Percentiles rank a stretch among this genome's conserved stretches.
Evolutionary conservation across 192 early-diverging fungal genomes (phyloP).

Genomic region (Umbelopsis isabellina): DNA sequence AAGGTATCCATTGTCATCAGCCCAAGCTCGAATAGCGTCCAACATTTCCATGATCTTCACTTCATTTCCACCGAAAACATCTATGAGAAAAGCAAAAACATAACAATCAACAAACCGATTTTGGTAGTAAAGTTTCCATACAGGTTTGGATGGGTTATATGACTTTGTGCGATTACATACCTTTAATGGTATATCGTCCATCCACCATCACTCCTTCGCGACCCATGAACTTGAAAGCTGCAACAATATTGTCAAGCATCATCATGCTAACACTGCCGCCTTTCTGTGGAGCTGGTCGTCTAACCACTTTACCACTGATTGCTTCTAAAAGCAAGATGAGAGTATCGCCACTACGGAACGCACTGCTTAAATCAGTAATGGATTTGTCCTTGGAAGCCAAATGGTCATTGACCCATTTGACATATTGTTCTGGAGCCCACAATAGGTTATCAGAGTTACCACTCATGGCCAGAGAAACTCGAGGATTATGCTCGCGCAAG

Average conservation of each 20-base stretch:
- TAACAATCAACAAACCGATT: too few relatives aligned
- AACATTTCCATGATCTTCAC: slow-evolving; percentile 35
- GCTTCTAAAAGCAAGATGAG: slow-evolving; percentile 46
- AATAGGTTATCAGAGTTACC: not conserved
- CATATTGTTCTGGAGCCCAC: slow-evolving; percentile 43
- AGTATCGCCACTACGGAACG: slow-evolving; percentile 44
- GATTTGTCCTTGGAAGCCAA: slow-evolving; percentile 25
- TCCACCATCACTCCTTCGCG: slow-evolving; percentile 47
- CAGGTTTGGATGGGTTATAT: not conserved
- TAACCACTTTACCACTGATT: slow-evolving; percentile 43
- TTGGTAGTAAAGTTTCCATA: not conserved
- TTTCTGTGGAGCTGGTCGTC: slow-evolving; percentile 41
- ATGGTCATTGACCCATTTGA: slow-evolving; percentile 48
- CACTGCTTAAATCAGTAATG: slow-evolving; percentile 38
- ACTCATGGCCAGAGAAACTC: not conserved
- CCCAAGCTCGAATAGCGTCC: slow-evolving; percentile 30
- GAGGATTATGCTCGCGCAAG: not conserved
- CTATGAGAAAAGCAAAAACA: slow-evolving; percentile 7
- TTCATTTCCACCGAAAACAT: slow-evolving; percentile 40
- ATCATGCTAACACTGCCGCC: slow-evolving; percentile 37
- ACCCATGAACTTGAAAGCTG: slow-evolving; percentile 58
- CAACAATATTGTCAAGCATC: slow-evolving; percentile 51
- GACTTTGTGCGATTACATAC: slow-evolving; percentile 9
- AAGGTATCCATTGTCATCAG: slow-evolving; percentile 17
- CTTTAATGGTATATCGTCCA: slow-evolving; percentile 51